Conservation (phyloP, 805 yeast species). For the Wickerhamomyces pijperi region DNA sequence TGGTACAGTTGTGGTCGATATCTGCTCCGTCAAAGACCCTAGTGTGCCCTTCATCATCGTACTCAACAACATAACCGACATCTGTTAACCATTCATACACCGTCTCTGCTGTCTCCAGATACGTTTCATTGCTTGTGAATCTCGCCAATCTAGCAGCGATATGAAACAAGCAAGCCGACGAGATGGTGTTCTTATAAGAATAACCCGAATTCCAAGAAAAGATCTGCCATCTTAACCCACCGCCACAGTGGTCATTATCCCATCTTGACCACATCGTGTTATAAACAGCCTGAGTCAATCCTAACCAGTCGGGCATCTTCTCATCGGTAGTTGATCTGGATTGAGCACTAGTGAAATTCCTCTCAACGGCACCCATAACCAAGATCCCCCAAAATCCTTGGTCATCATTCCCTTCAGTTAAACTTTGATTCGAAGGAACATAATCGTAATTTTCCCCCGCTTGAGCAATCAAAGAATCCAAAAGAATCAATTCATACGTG, state of each 20-base stretch:
- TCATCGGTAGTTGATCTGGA: conserved; percentile 25
- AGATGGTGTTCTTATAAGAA: conserved; percentile 52
- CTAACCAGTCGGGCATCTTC: conserved; percentile 40
- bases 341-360: conserved; percentile 27
- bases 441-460: conserved; percentile 40
- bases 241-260: conserved; percentile 45
- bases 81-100: conserved; percentile 53
- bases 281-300: conserved; percentile 49
- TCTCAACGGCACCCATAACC: conserved; percentile 51
- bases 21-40: conserved; percentile 54
- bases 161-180: conserved; percentile 53
- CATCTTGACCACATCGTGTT: conserved; percentile 54
- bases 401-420: conserved; percentile 64
- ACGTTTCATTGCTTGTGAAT: conserved; percentile 43
- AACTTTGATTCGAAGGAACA: conserved; percentile 49
- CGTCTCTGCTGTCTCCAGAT: conserved; percentile 40
- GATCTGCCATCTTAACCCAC: conserved; percentile 67
- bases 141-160: conserved; percentile 55
- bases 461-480: conserved; percentile 38
- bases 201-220: conserved; percentile 63
- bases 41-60: conserved; percentile 17
- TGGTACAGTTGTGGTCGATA: conserved; percentile 34
- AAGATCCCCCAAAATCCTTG: conserved; percentile 66
- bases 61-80: conserved; percentile 31
- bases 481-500: conserved; percentile 46